Evolutionary conservation across 768 basidiomycete genomes (phyloP), one percentile per base, ranked within the genome.

Genomic region (Mycena floridula): DNA sequence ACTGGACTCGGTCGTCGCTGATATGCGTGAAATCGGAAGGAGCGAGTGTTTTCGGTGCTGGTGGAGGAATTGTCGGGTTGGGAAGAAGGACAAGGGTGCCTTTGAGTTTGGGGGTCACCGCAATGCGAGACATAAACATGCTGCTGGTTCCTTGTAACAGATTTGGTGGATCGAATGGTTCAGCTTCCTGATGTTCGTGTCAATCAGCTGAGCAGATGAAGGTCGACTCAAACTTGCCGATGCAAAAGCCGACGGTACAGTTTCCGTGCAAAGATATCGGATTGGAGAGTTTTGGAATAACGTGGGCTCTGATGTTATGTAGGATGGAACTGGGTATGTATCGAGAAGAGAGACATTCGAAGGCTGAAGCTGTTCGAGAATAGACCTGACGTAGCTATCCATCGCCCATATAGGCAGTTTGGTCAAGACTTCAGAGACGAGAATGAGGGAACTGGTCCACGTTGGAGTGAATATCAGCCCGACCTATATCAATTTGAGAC

Each of bases 81-180:
- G 81, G 78, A 5, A 80, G 57, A 24, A 81, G 69, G 20, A 81
- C 46, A 11, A 74, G 55, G 12, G 63, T 63, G 3, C 60, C 62
- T 2, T 55, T 25, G 26, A 7, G 50, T 43, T 13, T 44, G 25
- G 36, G 43, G 38, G 35, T 59, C 47, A 43, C 49, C 9, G 51
- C 54, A 7, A 67, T 55, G 35, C 70, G 55, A 12, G 72, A 63
- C 44, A 82, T 55, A 47, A 82, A 65, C 2, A 80, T 67, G 4
- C 81, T 78, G 0, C 78, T 71, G 1, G 76, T 71, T 5, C 72
- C 69, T 48, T 72, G 74, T 37, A 81, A 54, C 25, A 83, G 64
- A 50, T 82, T 82, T 13, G 81, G 81, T 3, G 80, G 73, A 3
- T 66, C 54, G 43, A 80, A 80, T 1, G 56, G 57, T 40, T 68